These are phyloP conservation scores for Irpex sp. DNA, from an alignment of 1,284 basidiomycete genomes.

Conservation along the genomic window DNA sequence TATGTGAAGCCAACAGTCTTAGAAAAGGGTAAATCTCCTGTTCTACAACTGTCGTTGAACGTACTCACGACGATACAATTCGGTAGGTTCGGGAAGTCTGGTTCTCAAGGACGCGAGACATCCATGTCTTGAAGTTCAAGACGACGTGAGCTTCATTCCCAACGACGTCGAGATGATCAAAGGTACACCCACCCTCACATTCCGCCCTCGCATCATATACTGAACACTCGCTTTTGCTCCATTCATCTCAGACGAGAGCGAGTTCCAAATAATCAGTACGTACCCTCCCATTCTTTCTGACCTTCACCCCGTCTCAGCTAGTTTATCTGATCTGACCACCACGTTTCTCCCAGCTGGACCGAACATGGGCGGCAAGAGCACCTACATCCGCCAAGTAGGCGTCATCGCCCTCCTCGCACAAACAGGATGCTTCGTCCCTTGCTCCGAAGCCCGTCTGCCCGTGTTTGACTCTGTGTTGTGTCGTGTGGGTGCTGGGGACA, in stretches of 20 bases:
- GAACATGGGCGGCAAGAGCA: slow-evolving; percentile 96
- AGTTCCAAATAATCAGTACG: slow-evolving; percentile 86
- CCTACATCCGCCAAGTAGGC: slow-evolving; percentile 89
- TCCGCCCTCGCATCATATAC: slow-evolving; percentile 10
- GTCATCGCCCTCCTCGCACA: slow-evolving; percentile 96
- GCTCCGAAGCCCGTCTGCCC: slow-evolving; percentile 79
- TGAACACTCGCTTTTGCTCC: not conserved
- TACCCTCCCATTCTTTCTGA: not conserved
- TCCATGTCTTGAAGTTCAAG: slow-evolving; percentile 96
- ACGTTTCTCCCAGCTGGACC: slow-evolving; percentile 68
- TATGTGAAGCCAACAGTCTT: slow-evolving; percentile 83
- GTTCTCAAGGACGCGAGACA: slow-evolving; percentile 84
- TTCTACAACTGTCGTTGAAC: not conserved
- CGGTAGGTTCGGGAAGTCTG: slow-evolving; percentile 71
- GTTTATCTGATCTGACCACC: slow-evolving; percentile 4
- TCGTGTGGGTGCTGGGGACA: slow-evolving; percentile 96
- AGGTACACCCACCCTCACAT: slow-evolving; percentile 34
- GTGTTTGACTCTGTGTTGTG: slow-evolving; percentile 97
- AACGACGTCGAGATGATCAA: slow-evolving; percentile 93
- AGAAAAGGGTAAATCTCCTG: slow-evolving; percentile 54
- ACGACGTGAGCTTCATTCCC: slow-evolving; percentile 92
- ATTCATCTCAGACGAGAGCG: slow-evolving; percentile 53
- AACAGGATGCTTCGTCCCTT: slow-evolving; percentile 93
- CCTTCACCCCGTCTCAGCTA: slow-evolving; percentile 3
- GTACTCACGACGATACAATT: not conserved